Conservation (phyloP, 768 basidiomycete species). For the Suillus lakei region DNA sequence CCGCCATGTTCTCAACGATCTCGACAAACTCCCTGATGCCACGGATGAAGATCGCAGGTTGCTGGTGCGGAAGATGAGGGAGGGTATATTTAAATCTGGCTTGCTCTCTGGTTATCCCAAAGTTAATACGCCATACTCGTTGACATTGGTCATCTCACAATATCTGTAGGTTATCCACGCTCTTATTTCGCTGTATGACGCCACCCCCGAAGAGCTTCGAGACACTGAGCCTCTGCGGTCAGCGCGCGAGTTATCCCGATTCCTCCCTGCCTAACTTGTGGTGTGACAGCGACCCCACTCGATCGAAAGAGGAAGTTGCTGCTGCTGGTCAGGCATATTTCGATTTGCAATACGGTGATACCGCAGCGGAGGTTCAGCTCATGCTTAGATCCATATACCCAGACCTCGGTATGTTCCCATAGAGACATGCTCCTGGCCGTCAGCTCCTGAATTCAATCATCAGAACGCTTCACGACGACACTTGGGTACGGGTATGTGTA, state of each 20-base stretch:
- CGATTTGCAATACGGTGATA: constrained; percentile 57
- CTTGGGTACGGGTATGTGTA: constrained; percentile 65
- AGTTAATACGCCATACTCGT: constrained; percentile 36
- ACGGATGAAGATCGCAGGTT: constrained; percentile 40
- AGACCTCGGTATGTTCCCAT: constrained; percentile 56
- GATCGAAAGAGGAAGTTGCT: constrained; percentile 48
- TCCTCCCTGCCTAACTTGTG: background rate
- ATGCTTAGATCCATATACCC: constrained; percentile 60
- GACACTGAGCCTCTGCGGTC: constrained; percentile 55
- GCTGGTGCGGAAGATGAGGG: constrained; percentile 59
- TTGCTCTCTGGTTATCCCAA: constrained; percentile 60
- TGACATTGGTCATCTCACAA: background rate
- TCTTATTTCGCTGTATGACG: constrained; percentile 53
- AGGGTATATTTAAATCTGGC: constrained; percentile 66
- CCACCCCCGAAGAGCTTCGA: constrained; percentile 54
- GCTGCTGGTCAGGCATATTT: constrained; percentile 50
- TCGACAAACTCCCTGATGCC: constrained; percentile 35
- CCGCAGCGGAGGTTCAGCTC: constrained; percentile 49
- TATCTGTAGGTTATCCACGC: constrained; percentile 52
- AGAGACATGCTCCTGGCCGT: background rate
- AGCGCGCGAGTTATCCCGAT: constrained; percentile 12
- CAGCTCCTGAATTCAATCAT: constrained; percentile 4
- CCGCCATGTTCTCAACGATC: constrained; percentile 49
- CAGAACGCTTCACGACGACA: constrained; percentile 60
- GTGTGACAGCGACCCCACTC: constrained; percentile 39